phyloP scores from a whole-genome alignment of 495 filamentous ascomycete genomes.

The Aspergillus diversus region DNA sequence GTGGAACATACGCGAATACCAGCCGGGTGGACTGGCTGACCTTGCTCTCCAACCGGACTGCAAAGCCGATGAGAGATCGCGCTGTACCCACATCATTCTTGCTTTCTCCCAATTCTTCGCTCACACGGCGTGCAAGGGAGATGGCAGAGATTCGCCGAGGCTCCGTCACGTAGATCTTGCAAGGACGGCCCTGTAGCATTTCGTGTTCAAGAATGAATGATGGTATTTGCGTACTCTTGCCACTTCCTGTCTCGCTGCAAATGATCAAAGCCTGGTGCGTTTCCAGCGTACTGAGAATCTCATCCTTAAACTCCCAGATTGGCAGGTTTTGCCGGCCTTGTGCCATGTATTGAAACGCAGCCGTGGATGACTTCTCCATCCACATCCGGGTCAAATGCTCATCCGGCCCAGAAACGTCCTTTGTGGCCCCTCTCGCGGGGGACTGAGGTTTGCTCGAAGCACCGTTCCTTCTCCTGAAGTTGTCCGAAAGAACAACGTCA shows the following conservation, averaged over 20 bases:
- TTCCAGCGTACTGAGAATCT: conserved; percentile 74
- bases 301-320: conserved; percentile 82
- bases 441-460: conserved; percentile 49
- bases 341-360: conserved; percentile 55
- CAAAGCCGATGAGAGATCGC: conserved; percentile 88
- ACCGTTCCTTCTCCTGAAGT: conserved; percentile 66
- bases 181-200: conserved; percentile 73
- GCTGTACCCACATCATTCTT: conserved; percentile 79
- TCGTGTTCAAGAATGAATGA: conserved; percentile 90
- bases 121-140: conserved; percentile 86
- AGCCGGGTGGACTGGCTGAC: conserved; percentile 77
- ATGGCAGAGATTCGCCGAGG: conserved; percentile 96
- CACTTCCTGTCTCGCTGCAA: conserved; percentile 94
- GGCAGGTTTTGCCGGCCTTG: conserved; percentile 71
- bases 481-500: conserved; percentile 72
- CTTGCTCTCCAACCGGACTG: conserved; percentile 88
- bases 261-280: conserved; percentile 82
- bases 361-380: conserved; percentile 65
- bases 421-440: conserved; percentile 37
- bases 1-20: conserved; percentile 69
- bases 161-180: conserved; percentile 94
- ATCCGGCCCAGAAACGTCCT: conserved; percentile 46
- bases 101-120: conserved; percentile 88
- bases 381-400: conserved; percentile 67
- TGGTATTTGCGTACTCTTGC: conserved; percentile 96